Percentiles rank a stretch among this genome's conserved stretches.
Conservation (phyloP, 2,329 filamentous ascomycete genomes). For the Colletotrichum sidae region DNA sequence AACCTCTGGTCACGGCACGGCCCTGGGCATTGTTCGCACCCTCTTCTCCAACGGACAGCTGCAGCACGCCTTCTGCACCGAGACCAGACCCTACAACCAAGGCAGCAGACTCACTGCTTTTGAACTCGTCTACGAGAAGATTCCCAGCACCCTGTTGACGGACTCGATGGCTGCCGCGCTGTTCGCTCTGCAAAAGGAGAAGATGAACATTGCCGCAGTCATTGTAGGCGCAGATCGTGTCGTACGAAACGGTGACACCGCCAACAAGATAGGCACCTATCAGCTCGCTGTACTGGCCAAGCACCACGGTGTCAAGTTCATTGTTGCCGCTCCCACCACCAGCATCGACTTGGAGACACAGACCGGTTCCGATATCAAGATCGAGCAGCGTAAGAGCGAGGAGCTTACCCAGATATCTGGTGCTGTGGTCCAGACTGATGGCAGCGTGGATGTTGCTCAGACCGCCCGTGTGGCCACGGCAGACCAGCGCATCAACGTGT, state of each 20-base stretch:
- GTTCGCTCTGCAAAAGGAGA: constrained; percentile 71
- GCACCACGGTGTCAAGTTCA: constrained; percentile 90
- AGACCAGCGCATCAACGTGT: constrained; percentile 81
- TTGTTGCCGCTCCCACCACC: constrained; percentile 94
- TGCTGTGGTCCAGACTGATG: constrained; percentile 73
- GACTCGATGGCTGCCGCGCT: constrained; percentile 97
- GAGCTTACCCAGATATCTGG: constrained; percentile 90
- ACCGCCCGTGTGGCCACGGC: constrained; percentile 84
- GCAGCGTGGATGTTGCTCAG: constrained; percentile 70
- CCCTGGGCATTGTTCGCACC: constrained; percentile 91
- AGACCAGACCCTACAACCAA: constrained; percentile 98
- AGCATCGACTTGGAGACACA: constrained; percentile 89
- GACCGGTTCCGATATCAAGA: constrained; percentile 83
- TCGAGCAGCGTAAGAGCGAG: constrained; percentile 84
- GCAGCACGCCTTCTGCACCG: constrained; percentile 91
- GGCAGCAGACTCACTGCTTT: constrained; percentile 94
- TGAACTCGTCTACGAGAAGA: constrained; percentile 93
- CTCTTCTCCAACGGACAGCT: constrained; percentile 75
- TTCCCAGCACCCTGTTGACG: constrained; percentile 91
- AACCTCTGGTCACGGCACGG: constrained; percentile 97
- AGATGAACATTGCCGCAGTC: constrained; percentile 82
- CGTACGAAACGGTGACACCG: constrained; percentile 95
- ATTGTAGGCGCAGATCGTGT: constrained; percentile 96
- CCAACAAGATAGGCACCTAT: constrained; percentile 99
- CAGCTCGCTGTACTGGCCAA: constrained; percentile 89